phyloP scores from a whole-genome alignment of 2,329 filamentous ascomycete genomes.

The Calonectria multiphialidica region DNA sequence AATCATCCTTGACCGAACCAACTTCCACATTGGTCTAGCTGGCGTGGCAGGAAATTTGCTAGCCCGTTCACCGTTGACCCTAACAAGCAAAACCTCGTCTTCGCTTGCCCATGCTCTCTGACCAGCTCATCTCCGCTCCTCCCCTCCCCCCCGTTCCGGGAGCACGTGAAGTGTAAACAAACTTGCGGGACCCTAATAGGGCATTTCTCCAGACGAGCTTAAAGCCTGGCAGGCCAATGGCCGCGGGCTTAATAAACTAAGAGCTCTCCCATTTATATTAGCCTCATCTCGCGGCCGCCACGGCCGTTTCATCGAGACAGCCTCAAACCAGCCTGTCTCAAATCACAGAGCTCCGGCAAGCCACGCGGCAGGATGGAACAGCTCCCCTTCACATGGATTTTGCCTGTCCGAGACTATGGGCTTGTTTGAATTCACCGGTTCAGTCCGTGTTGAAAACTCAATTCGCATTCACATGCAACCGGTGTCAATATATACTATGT shows the following conservation, averaged over 20 bases:
- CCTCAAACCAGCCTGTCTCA: conserved; percentile 8
- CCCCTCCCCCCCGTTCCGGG: too few species aligned
- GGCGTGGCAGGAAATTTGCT: background rate
- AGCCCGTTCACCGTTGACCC: background rate
- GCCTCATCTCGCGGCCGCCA: conserved; percentile 12
- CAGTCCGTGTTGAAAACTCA: background rate
- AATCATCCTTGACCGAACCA: background rate
- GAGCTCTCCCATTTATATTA: background rate
- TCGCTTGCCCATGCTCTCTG: background rate
- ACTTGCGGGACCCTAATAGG: background rate
- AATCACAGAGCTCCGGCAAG: background rate
- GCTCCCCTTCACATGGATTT: background rate
- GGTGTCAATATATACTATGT: background rate
- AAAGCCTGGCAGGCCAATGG: background rate
- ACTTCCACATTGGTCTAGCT: background rate
- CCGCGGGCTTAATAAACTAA: conserved; percentile 4
- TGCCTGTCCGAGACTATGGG: background rate
- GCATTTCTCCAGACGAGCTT: background rate
- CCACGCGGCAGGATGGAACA: background rate
- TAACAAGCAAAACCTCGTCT: background rate
- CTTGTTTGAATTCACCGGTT: background rate
- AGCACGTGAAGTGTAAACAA: background rate
- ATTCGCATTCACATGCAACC: background rate
- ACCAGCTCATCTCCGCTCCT: background rate
- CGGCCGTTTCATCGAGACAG: conserved; percentile 17